Percentiles rank a stretch among this genome's conserved stretches.
Conservation (phyloP, 2,329 filamentous ascomycete genomes). For the Drechmeria coniospora region DNA sequence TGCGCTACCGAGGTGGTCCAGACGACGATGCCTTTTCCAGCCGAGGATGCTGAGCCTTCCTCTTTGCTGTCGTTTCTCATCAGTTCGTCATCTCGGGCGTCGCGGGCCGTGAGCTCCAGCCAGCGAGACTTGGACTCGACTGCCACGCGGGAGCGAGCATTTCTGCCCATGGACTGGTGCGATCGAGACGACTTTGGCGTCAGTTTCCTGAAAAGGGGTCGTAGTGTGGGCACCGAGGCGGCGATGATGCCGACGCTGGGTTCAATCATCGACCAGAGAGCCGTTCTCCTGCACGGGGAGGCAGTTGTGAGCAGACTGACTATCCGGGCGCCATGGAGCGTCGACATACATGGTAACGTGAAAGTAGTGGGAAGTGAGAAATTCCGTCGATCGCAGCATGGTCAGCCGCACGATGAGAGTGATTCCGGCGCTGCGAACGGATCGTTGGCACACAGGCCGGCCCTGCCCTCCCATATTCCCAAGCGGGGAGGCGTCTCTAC, state of each 20-base stretch:
- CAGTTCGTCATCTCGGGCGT: neutral
- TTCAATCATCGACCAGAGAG: constrained; percentile 4
- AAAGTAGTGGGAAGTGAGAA: neutral
- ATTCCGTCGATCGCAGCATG: neutral
- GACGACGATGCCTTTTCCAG: neutral
- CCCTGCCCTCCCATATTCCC: too few relatives aligned
- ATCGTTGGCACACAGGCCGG: too few relatives aligned
- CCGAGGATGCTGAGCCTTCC: neutral
- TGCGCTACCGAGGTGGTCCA: constrained; percentile 1
- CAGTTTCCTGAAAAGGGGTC: constrained; percentile 2
- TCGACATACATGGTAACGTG: constrained; percentile 1
- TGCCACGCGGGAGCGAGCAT: neutral
- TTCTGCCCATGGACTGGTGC: neutral
- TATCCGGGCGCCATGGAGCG: too few relatives aligned
- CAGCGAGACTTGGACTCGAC: neutral
- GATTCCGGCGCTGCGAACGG: constrained; percentile 2
- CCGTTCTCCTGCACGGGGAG: constrained; percentile 1
- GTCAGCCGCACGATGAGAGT: constrained; percentile 2
- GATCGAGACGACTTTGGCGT: neutral
- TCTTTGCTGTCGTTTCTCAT: neutral
- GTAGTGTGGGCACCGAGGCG: constrained; percentile 4
- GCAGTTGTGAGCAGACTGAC: too few relatives aligned
- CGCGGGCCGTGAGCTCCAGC: constrained; percentile 1
- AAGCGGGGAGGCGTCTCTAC: too few relatives aligned
- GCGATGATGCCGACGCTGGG: constrained; percentile 3